Conservation (phyloP, 805 yeast genomes). For the Lipomyces lipofer region DNA sequence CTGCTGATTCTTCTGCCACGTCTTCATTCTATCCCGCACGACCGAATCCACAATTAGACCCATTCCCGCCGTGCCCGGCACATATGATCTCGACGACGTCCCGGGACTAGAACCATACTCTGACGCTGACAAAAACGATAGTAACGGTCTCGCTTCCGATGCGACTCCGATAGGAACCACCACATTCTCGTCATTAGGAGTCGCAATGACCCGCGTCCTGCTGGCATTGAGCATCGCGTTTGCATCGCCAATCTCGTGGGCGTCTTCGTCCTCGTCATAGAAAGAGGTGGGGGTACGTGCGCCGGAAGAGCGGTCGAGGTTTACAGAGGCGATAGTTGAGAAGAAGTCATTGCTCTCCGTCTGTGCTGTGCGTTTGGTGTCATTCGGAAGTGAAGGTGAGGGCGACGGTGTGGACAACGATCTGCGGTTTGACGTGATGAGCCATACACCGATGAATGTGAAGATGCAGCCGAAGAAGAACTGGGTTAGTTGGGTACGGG, state of each 20-base stretch:
- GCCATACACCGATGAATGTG: conserved; percentile 47
- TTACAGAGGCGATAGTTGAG: conserved; percentile 27
- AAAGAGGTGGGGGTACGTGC: conserved; percentile 26
- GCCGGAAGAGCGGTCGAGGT: conserved; percentile 22
- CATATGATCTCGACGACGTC: conserved; percentile 24
- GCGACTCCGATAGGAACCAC: not conserved
- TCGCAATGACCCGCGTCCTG: conserved; percentile 1
- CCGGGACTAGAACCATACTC: conserved; percentile 18
- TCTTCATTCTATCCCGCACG: conserved; percentile 27
- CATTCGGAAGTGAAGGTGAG: too few relatives aligned
- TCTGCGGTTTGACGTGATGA: conserved; percentile 36
- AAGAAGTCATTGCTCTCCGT: conserved; percentile 9
- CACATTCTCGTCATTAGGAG: not conserved
- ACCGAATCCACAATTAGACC: conserved; percentile 30
- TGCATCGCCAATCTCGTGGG: conserved; percentile 24
- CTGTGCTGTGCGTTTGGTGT: not conserved
- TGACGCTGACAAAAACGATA: conserved; percentile 2
- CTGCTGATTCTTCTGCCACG: conserved; percentile 21
- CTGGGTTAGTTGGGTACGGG: conserved; percentile 30
- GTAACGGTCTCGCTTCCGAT: not conserved
- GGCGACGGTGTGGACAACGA: too few relatives aligned
- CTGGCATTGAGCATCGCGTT: conserved; percentile 7
- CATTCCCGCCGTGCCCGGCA: conserved; percentile 30
- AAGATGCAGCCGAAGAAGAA: conserved; percentile 43
- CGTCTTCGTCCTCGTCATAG: conserved; percentile 29